Evolutionary conservation across 1,139 yeast genomes (phyloP).

Genomic region (Casaregolazyma lundiana): DNA sequence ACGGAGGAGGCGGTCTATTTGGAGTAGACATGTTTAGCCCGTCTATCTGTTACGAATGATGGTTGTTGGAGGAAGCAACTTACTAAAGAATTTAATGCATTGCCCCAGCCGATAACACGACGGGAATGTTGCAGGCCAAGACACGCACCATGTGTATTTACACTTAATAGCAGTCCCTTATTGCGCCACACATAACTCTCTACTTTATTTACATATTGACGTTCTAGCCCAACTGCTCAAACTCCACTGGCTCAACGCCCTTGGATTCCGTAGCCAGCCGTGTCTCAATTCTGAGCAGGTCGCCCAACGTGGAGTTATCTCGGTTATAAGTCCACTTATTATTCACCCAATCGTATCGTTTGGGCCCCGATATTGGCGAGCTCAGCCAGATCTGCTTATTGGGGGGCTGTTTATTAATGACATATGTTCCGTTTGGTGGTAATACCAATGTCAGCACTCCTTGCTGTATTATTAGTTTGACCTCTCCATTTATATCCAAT

Average conservation of each 20-base stretch:
- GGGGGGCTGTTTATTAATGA: slow-evolving; percentile 90
- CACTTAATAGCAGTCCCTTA: no score
- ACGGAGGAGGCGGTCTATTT: slow-evolving; percentile 29
- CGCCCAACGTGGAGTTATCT: slow-evolving; percentile 36
- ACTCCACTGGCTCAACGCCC: slow-evolving; percentile 12
- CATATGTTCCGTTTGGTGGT: slow-evolving; percentile 73
- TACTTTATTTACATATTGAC: background rate
- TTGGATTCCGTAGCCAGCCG: slow-evolving; percentile 22
- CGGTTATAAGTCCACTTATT: slow-evolving; percentile 39
- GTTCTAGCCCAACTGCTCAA: slow-evolving; percentile 6
- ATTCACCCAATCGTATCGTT: slow-evolving; percentile 43
- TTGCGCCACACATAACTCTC: no score
- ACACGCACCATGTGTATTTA: no score
- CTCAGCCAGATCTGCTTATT: slow-evolving; percentile 91
- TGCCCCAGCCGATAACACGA: no score
- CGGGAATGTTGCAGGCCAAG: no score
- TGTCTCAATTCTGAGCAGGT: slow-evolving; percentile 35
- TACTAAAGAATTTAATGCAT: no score
- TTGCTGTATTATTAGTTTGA: slow-evolving; percentile 34
- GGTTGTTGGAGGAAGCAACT: no score
- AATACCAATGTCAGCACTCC: slow-evolving; percentile 74
- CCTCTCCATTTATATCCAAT: background rate
- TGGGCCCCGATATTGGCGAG: slow-evolving; percentile 92
- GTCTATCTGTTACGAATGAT: no score
- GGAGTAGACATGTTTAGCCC: slow-evolving; percentile 4